These are phyloP conservation scores for Fomitopsis pinicola DNA, from an alignment of 1,284 basidiomycete species.

Conservation along the genomic window DNA sequence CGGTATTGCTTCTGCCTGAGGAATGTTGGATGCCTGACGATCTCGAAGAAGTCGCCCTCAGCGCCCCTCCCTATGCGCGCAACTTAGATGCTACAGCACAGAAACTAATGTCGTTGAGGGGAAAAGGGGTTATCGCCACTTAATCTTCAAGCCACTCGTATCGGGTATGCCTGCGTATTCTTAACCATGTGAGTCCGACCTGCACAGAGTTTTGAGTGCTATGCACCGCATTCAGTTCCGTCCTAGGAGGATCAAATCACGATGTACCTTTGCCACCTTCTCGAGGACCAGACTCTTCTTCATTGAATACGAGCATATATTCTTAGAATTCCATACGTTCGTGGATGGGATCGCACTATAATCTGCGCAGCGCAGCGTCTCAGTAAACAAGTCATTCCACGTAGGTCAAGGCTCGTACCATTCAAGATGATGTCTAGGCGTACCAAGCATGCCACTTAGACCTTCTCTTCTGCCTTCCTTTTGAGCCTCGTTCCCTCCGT, in stretches of 20 bases:
- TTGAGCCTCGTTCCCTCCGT: neutral
- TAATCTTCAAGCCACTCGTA: neutral
- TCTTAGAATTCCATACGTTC: neutral
- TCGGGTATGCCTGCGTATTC: neutral
- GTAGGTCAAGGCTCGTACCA: neutral
- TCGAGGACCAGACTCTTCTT: neutral
- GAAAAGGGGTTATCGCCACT: neutral
- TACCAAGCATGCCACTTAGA: neutral
- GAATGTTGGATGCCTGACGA: neutral
- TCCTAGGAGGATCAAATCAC: too few species aligned
- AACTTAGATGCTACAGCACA: neutral
- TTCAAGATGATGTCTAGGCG: neutral
- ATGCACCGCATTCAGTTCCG: too few species aligned
- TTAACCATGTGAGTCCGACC: neutral
- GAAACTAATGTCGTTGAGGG: neutral
- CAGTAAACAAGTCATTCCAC: neutral
- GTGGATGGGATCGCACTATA: neutral
- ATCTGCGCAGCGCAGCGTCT: neutral
- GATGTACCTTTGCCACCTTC: neutral
- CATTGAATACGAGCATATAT: neutral
- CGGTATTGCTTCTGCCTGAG: neutral
- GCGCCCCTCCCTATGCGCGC: neutral
- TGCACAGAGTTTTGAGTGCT: neutral
- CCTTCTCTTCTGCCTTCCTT: neutral
- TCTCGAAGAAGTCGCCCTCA: neutral